Evolutionary conservation across 257 asterid species (phyloP).

Genomic region (Solanum phureja): DNA sequence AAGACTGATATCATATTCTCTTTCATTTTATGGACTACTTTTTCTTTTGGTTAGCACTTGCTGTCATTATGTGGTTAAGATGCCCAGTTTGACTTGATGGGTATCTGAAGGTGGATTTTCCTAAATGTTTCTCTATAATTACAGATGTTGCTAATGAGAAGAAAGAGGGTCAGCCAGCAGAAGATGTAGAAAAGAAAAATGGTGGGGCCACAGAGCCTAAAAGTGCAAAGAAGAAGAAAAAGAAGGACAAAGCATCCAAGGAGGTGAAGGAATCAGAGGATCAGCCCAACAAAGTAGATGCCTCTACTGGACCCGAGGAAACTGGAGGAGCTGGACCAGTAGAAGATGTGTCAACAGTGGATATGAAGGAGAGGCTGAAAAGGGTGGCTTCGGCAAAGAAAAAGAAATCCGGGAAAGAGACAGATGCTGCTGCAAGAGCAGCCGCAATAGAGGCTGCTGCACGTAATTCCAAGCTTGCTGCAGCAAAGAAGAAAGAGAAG

Average conservation of each 20-base stretch:
- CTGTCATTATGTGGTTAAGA: not conserved
- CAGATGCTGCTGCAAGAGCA: slow-evolving; percentile 76
- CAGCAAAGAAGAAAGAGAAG: slow-evolving; percentile 96
- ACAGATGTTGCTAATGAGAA: slow-evolving; percentile 31
- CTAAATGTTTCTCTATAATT: not conserved
- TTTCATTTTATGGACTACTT: not conserved
- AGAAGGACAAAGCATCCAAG: slow-evolving; percentile 70
- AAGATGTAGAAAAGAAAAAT: slow-evolving; percentile 49
- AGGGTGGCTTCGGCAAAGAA: slow-evolving; percentile 69
- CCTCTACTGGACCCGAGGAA: slow-evolving; percentile 26
- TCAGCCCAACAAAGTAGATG: slow-evolving; percentile 24
- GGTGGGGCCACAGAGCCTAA: slow-evolving; percentile 54
- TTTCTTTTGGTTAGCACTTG: not conserved
- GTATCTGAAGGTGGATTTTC: not conserved
- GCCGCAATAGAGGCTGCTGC: slow-evolving; percentile 94
- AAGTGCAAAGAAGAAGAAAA: slow-evolving; percentile 83
- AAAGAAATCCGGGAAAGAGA: slow-evolving; percentile 74
- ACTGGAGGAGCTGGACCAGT: slow-evolving; percentile 27
- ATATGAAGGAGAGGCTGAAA: slow-evolving; percentile 72
- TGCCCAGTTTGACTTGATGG: not conserved
- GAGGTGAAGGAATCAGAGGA: slow-evolving; percentile 56
- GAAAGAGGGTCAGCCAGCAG: slow-evolving; percentile 31
- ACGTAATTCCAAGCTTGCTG: slow-evolving; percentile 73
- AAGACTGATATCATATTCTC: not conserved
- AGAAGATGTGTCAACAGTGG: slow-evolving; percentile 47